phyloP scores from a whole-genome alignment of 768 basidiomycete species.

The Boletus barrowsii region DNA sequence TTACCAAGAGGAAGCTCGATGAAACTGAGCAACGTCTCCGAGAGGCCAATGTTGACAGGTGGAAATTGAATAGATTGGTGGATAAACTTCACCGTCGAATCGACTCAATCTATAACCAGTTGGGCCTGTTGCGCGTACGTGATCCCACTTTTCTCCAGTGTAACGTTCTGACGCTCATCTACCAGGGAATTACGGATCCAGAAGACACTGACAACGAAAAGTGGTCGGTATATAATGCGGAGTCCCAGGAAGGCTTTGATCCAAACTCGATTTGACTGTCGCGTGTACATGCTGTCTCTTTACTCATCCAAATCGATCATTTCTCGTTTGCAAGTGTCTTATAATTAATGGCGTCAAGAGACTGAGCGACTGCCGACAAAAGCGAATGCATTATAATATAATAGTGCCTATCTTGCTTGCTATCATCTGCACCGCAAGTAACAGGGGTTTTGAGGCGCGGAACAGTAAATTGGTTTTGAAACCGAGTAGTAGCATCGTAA shows the following conservation, averaged over 20 bases:
- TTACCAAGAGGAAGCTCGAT: constrained; percentile 15
- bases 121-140: constrained; percentile 13
- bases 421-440: too few relatives aligned
- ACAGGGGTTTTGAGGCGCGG: neutral
- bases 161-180: neutral
- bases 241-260: neutral
- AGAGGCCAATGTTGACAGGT: constrained; percentile 17
- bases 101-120: constrained; percentile 6
- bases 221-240: neutral
- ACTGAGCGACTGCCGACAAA: neutral
- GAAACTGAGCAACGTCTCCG: constrained; percentile 16
- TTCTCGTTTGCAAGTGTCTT: neutral
- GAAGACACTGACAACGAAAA: constrained; percentile 2
- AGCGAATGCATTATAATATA: too few relatives aligned
- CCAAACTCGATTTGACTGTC: neutral
- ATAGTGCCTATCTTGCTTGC: too few relatives aligned
- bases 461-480: neutral
- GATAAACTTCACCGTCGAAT: constrained; percentile 9
- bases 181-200: constrained; percentile 9
- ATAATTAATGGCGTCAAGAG: neutral
- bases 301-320: neutral
- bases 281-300: neutral
- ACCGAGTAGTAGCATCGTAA: neutral
- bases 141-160: neutral
- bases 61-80: constrained; percentile 10